Conservation (phyloP, 139 green algal genomes). For the Volvox africanus region DNA sequence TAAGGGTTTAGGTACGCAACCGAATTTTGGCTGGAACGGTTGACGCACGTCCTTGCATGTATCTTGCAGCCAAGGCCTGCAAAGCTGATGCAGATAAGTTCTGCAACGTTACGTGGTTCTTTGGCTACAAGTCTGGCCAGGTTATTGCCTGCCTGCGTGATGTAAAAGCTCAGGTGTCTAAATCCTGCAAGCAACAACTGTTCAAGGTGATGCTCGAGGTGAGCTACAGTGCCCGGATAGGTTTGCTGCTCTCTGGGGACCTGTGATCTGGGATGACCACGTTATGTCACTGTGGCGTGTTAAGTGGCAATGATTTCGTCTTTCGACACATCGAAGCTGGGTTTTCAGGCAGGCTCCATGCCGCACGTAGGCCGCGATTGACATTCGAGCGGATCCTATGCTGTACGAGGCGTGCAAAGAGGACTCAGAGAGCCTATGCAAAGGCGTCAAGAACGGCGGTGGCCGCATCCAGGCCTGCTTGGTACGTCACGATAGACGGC, state of each 20-base stretch:
- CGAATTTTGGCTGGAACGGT: neutral
- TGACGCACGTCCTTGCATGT: neutral
- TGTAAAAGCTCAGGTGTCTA: constrained; percentile 58
- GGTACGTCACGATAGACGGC: constrained; percentile 46
- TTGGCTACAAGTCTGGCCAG: constrained; percentile 58
- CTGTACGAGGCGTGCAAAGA: constrained; percentile 68
- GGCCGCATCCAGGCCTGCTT: constrained; percentile 76
- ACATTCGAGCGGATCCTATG: constrained; percentile 73
- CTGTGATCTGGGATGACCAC: too few species aligned
- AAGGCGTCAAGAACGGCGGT: constrained; percentile 57
- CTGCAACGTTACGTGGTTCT: constrained; percentile 69
- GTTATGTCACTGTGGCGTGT: too few species aligned
- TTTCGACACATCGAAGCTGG: too few species aligned
- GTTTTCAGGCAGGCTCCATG: too few species aligned
- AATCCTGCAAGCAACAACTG: constrained; percentile 68
- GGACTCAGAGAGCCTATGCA: constrained; percentile 60
- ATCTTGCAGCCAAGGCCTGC: constrained; percentile 74
- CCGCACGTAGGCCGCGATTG: constrained; percentile 55
- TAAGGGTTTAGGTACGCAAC: constrained; percentile 25
- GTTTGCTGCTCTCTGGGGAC: too few species aligned
- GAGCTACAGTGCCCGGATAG: neutral
- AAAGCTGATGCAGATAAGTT: constrained; percentile 79
- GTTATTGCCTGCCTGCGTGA: constrained; percentile 54
- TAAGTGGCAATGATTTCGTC: too few species aligned
- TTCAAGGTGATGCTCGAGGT: constrained; percentile 71